Percentiles rank a stretch among this genome's conserved stretches.
These are phyloP conservation scores for Cystoderma amianthinum DNA, from an alignment of 768 basidiomycete genomes.

Conservation along the genomic window DNA sequence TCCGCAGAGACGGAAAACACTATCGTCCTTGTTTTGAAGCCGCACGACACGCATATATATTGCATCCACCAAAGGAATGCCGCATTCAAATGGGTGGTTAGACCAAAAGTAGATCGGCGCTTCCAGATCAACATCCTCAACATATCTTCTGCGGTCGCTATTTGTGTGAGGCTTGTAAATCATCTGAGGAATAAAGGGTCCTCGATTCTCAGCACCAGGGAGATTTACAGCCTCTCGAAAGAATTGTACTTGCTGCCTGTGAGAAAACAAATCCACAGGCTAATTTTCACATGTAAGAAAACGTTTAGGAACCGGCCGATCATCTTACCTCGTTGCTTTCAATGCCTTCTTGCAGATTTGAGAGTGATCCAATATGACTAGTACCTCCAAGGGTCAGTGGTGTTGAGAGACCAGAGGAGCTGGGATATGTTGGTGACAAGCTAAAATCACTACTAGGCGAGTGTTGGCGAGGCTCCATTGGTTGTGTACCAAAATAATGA, in stretches of 20 bases:
- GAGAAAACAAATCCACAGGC: too few relatives aligned
- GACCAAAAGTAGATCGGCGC: slow-evolving; percentile 58
- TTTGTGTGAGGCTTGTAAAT: slow-evolving; percentile 76
- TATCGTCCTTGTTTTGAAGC: slow-evolving; percentile 51
- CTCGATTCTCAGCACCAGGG: slow-evolving; percentile 24
- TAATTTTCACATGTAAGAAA: too few relatives aligned
- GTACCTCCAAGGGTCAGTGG: too few relatives aligned
- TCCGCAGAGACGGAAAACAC: slow-evolving; percentile 66
- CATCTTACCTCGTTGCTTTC: too few relatives aligned
- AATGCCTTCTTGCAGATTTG: too few relatives aligned
- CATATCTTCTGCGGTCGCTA: slow-evolving; percentile 71
- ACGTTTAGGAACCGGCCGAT: too few relatives aligned
- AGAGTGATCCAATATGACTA: too few relatives aligned
- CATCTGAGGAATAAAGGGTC: slow-evolving; percentile 59
- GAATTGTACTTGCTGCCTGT: slow-evolving; percentile 36
- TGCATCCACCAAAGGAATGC: slow-evolving; percentile 59
- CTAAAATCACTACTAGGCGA: too few relatives aligned
- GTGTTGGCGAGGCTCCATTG: too few relatives aligned
- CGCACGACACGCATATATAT: slow-evolving; percentile 51
- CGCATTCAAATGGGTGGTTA: slow-evolving; percentile 45
- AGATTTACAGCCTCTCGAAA: slow-evolving; percentile 34
- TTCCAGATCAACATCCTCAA: slow-evolving; percentile 61
- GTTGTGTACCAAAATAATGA: too few relatives aligned
- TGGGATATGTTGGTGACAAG: too few relatives aligned
- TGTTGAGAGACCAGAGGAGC: too few relatives aligned